Evolutionary conservation across 306 rosid genomes (phyloP), one percentile per base, ranked within the genome.

Genomic region (Citrullus colocynthis): DNA sequence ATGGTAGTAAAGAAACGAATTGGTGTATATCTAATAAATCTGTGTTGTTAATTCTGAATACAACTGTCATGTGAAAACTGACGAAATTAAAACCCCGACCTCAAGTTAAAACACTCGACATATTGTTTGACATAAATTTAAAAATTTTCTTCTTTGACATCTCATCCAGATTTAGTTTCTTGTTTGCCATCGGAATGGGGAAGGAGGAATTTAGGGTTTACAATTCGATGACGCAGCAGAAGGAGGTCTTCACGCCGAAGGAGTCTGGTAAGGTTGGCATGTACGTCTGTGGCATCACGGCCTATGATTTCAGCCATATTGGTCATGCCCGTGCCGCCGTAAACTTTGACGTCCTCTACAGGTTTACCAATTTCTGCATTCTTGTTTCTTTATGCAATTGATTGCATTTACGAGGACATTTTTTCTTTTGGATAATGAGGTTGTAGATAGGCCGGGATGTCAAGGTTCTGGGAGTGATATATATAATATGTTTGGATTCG

Each of bases 281-380:
- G 97, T 95, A 95, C 77, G 96, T 95, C 6, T 92, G 98, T 48
- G 98, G 98, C 7, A 89, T 95, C 79, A 95, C 98, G 15, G 90
- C 97, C 49, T 95, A 90, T 58, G 98, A 88, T 62, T 88, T 80
- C 78, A 95, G 99, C 84, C 92, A 7, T 90, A 97, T 52, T 96
- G n/a, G 90, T 91, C 99, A 95, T 76, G 99, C 96, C 48, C 96
- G 97, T 30, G 97, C 97, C 36, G 97, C 97, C 24, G 91, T 95
- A 83, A 89, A 87, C 45, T 92, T 91, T 64, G 99, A 95, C 21
- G 86, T 95, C 76, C 93, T 95, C 57, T 92, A 45, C 89, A 89
- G 97, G 97, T 89, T 45, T 71, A 14, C 58, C 28, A 5, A 48
- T 44, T 20, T n/a, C 21, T 95, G 89, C 59, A 97, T 92, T 90